Percentiles rank a stretch among this genome's conserved stretches.
These are phyloP conservation scores for Solanum corneliomulleri DNA, from an alignment of 257 asterid species.

Conservation along the genomic window DNA sequence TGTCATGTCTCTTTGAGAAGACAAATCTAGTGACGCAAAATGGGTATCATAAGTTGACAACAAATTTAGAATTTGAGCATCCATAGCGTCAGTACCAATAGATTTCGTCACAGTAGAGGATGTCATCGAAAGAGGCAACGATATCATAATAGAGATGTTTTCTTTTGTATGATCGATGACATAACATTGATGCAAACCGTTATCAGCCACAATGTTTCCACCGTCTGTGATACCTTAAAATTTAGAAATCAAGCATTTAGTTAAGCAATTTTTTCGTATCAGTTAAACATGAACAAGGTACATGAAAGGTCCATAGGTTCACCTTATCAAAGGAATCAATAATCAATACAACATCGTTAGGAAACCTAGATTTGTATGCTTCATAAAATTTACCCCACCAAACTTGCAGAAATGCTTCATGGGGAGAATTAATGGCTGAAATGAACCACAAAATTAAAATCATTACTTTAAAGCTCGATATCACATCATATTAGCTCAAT, in stretches of 20 bases:
- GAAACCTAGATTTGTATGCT: not conserved
- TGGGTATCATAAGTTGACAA: no score
- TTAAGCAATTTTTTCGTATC: not conserved
- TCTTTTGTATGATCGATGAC: not conserved
- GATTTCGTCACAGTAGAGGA: no score
- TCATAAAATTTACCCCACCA: conserved; percentile 20
- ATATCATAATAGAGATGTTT: not conserved
- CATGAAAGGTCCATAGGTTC: not conserved
- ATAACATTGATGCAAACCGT: not conserved
- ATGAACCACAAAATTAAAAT: not conserved
- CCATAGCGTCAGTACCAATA: no score
- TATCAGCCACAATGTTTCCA: not conserved
- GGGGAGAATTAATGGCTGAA: not conserved
- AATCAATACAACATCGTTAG: not conserved
- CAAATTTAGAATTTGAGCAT: no score
- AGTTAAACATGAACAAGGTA: not conserved
- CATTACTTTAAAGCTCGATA: not conserved
- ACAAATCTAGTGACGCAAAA: no score
- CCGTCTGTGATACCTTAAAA: not conserved
- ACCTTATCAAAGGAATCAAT: conserved; percentile 16
- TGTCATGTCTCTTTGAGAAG: no score
- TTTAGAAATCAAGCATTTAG: not conserved
- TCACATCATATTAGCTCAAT: not conserved
- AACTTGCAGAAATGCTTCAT: conserved; percentile 15
- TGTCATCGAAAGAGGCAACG: no score